Evolutionary conservation across 805 yeast species (phyloP), one percentile per base, ranked within the genome.

Genomic region (Naumovozyma baii): DNA sequence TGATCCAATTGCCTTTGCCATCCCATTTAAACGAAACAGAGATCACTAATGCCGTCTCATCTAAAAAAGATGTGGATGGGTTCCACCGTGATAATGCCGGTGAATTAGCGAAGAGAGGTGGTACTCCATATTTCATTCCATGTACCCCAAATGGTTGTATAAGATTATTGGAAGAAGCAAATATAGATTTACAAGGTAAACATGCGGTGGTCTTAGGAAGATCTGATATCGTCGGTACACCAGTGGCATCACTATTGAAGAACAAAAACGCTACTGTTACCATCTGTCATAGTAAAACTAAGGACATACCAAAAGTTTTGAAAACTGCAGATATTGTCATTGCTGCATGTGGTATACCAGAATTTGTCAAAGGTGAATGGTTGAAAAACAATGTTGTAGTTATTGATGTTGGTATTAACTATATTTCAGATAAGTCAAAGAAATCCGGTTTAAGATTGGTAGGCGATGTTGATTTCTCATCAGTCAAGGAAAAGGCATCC

Each of bases 321-420:
- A 62, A 68, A 19, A 62, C 67, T 40, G 92, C 90, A 25, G 94
- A 83, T 58, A 74, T 83, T 50, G 85, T 83, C 14, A 72, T 90
- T 35, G 86, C 94, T 36, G 97, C 97, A 14, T 81, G 88, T 49
- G 98, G 97, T 40, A 72, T 75, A 44, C 84, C 96, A 17, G 76
- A 78, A 42, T 88, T 73, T 54, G 84, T 90, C 46, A 78, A 83
- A 60, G 94, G 86, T 34, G 94, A 82, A 43, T 80, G 94, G 86
- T 65, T 90, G 51, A 92, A 90, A 62, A 70, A 73, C 31, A 95
- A 84, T 36, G 82, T 85, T 35, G 77, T 85, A 12, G 88, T 92
- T 14, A 77, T 90, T 42, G 98, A 90, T 62, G 98, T 90, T 42
- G 98, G 98, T 51, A 90, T 86, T 55, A 90, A 92, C 66, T 88